A percentile compares a stretch with the other conserved stretches of the same genome.
These are phyloP conservation scores for Kwoniella sp. DNA, from an alignment of 768 basidiomycete genomes.

Conservation along the genomic window DNA sequence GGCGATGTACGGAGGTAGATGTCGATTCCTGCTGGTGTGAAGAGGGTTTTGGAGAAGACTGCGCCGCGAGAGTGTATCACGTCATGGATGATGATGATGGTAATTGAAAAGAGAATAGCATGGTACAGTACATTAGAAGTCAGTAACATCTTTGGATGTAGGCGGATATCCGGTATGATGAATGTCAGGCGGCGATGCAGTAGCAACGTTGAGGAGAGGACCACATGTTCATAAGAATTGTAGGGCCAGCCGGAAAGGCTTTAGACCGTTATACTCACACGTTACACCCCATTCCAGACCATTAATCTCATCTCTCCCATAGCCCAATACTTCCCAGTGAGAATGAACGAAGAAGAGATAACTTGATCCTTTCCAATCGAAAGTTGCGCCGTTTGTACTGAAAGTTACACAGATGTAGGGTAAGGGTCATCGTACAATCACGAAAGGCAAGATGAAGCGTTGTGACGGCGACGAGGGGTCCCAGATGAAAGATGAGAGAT, in stretches of 20 bases:
- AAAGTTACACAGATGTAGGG: neutral
- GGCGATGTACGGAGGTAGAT: constrained; percentile 54
- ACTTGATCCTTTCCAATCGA: constrained; percentile 58
- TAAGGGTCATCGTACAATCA: no score
- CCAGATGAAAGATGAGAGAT: no score
- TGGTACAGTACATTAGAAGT: constrained; percentile 1
- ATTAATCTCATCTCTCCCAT: constrained; percentile 41
- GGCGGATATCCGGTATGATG: no score
- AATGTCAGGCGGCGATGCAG: no score
- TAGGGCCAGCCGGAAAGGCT: no score
- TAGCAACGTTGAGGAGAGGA: no score
- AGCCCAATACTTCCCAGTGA: constrained; percentile 59
- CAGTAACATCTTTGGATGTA: neutral
- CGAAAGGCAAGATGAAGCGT: no score
- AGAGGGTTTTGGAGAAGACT: constrained; percentile 59
- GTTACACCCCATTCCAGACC: constrained; percentile 54
- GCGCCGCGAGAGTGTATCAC: no score
- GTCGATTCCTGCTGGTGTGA: constrained; percentile 60
- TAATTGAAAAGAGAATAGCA: neutral
- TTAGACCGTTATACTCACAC: constrained; percentile 38
- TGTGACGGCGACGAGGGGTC: no score
- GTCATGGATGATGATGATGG: no score
- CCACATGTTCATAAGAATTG: no score
- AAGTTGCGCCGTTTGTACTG: constrained; percentile 50
- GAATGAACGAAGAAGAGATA: constrained; percentile 56